phyloP scores from a whole-genome alignment of 176 grass and related monocot species.

The Chrysopogon serrulatus region DNA sequence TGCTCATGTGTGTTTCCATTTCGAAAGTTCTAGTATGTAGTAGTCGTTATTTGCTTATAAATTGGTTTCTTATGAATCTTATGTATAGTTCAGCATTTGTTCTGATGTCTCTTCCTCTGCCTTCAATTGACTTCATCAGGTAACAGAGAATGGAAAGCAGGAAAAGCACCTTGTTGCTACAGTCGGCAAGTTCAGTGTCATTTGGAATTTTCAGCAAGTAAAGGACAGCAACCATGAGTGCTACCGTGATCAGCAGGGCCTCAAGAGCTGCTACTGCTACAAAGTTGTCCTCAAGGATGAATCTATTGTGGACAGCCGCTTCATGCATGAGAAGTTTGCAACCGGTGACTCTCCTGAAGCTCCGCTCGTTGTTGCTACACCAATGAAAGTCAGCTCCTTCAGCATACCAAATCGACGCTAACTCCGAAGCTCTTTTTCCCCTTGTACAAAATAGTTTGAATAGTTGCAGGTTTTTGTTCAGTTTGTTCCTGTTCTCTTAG shows the following conservation, averaged over 20 bases:
- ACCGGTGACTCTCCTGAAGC: conserved; percentile 58
- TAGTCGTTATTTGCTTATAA: too few species aligned
- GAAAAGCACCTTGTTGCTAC: conserved; percentile 81
- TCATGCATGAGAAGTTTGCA: conserved; percentile 92
- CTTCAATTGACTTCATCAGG: conserved; percentile 37
- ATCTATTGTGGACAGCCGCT: conserved; percentile 84
- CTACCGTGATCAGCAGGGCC: conserved; percentile 76
- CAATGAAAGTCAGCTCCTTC: conserved; percentile 83
- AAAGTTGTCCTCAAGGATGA: conserved; percentile 82
- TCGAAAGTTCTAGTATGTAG: too few species aligned
- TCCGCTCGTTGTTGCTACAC: conserved; percentile 79
- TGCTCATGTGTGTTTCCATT: not conserved
- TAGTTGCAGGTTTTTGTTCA: not conserved
- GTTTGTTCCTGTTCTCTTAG: not conserved
- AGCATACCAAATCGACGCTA: conserved; percentile 38
- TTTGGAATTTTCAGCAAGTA: conserved; percentile 86
- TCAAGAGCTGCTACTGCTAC: conserved; percentile 99
- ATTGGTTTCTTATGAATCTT: not conserved
- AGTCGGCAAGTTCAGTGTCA: conserved; percentile 84
- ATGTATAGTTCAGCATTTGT: not conserved
- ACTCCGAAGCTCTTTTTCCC: not conserved
- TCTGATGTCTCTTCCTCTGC: not conserved
- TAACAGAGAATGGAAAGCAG: conserved; percentile 78
- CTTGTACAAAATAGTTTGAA: not conserved
- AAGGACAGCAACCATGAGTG: conserved; percentile 85